Conservation (phyloP, 2,329 filamentous ascomycete species). For the Colletotrichum sp. region DNA sequence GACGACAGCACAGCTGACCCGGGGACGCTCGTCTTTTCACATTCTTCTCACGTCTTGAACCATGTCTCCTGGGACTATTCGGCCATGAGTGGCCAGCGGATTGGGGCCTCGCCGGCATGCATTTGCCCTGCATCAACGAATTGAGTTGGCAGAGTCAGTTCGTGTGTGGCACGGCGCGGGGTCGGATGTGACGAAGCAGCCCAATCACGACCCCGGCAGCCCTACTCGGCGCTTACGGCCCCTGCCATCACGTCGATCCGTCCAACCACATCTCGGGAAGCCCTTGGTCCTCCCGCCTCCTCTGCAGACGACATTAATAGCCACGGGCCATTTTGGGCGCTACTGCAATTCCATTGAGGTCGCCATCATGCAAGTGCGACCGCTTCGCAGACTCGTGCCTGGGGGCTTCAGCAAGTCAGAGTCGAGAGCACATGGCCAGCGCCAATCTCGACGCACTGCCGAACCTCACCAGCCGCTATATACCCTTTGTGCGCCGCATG, state of each 20-base stretch:
- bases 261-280: slow-evolving; percentile 45
- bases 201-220: slow-evolving; percentile 28
- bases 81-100: slow-evolving; percentile 1
- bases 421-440: slow-evolving; percentile 43
- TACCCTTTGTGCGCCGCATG: slow-evolving; percentile 54
- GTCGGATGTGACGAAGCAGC: slow-evolving; percentile 19
- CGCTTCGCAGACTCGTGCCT: slow-evolving; percentile 33
- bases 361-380: slow-evolving; percentile 43
- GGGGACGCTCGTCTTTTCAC: slow-evolving; percentile 17
- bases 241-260: slow-evolving; percentile 32
- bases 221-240: slow-evolving; percentile 42
- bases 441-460: slow-evolving; percentile 47
- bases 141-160: slow-evolving; percentile 18
- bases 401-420: slow-evolving; percentile 44
- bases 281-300: slow-evolving; percentile 27
- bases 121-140: slow-evolving; percentile 10
- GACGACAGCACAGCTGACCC: neutral
- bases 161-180: slow-evolving; percentile 22
- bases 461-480: slow-evolving; percentile 63
- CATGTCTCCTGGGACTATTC: neutral
- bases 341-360: slow-evolving; percentile 33
- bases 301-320: slow-evolving; percentile 28
- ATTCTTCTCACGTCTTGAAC: slow-evolving; percentile 2
- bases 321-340: slow-evolving; percentile 38
- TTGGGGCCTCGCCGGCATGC: neutral